phyloP scores from a whole-genome alignment of 208 protist species.

The Vickermania spadyakhi region DNA sequence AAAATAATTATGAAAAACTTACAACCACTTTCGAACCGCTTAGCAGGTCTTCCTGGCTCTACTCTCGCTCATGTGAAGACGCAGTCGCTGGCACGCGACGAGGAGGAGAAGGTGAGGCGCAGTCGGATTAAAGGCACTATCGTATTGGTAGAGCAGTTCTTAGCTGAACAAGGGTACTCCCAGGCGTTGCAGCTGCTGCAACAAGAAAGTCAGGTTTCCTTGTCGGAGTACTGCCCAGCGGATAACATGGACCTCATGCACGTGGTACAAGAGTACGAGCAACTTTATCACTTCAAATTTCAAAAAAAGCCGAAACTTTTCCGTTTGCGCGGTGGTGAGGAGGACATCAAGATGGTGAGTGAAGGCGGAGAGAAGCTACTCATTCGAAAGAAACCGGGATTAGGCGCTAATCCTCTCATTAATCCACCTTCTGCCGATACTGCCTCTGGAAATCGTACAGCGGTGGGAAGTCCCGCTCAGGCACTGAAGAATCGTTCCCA shows the following conservation, averaged over 20 bases:
- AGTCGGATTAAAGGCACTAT: constrained; percentile 70
- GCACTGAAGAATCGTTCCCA: neutral
- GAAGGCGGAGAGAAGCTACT: constrained; percentile 36
- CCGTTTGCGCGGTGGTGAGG: constrained; percentile 18
- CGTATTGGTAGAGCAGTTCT: constrained; percentile 74
- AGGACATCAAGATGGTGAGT: constrained; percentile 11
- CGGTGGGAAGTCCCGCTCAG: neutral
- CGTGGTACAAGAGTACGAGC: constrained; percentile 76
- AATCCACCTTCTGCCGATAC: neutral
- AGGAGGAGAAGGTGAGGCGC: constrained; percentile 59
- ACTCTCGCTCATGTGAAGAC: constrained; percentile 71
- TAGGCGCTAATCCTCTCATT: neutral
- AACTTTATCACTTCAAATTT: constrained; percentile 84
- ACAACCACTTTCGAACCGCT: constrained; percentile 66
- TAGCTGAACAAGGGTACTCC: constrained; percentile 79
- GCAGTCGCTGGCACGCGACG: constrained; percentile 71
- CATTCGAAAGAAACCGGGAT: constrained; percentile 13
- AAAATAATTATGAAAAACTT: constrained; percentile 17
- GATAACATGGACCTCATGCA: constrained; percentile 88
- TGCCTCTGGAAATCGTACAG: neutral
- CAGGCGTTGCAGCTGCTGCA: constrained; percentile 65
- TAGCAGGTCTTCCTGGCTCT: constrained; percentile 41
- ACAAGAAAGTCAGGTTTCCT: constrained; percentile 65
- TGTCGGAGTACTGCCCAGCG: constrained; percentile 55
- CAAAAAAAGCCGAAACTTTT: constrained; percentile 78